Conservation (phyloP, 306 rosid genomes). For the Prosopis cineraria region DNA sequence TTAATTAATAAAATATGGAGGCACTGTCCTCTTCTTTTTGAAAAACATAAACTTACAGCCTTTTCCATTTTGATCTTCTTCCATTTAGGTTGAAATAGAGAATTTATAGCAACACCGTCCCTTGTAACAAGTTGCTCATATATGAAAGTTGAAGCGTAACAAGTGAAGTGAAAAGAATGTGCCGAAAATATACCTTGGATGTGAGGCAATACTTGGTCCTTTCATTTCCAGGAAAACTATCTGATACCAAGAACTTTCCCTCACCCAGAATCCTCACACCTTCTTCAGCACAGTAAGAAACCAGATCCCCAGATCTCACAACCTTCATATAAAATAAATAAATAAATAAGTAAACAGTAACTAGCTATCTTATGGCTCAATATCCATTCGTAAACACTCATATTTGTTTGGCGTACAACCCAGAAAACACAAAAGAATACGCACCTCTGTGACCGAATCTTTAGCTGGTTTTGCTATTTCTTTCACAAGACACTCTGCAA, state of each 20-base stretch:
- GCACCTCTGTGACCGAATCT: constrained; percentile 93
- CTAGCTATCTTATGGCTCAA: constrained; percentile 26
- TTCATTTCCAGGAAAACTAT: constrained; percentile 98
- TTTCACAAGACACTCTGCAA: constrained; percentile 87
- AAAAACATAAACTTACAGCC: no score
- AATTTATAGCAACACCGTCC: neutral
- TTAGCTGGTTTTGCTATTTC: constrained; percentile 97
- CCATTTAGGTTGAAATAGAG: neutral
- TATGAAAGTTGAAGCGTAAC: neutral
- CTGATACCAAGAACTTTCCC: constrained; percentile 95
- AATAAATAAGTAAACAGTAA: neutral
- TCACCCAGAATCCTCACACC: constrained; percentile 95
- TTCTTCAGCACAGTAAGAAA: constrained; percentile 94
- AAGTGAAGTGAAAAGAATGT: neutral
- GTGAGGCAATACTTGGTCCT: constrained; percentile 96
- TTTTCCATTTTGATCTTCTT: neutral
- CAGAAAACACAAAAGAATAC: neutral
- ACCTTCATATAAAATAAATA: constrained; percentile 56
- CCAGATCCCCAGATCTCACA: constrained; percentile 97
- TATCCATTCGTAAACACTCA: constrained; percentile 1
- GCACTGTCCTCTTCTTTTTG: no score
- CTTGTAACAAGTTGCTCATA: neutral
- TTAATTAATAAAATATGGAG: no score
- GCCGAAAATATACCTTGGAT: constrained; percentile 67
- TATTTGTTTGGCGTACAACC: neutral